Percentiles rank a stretch among this genome's conserved stretches.
These are phyloP conservation scores for Microglena sp. DNA, from an alignment of 139 green algal species.

Conservation along the genomic window DNA sequence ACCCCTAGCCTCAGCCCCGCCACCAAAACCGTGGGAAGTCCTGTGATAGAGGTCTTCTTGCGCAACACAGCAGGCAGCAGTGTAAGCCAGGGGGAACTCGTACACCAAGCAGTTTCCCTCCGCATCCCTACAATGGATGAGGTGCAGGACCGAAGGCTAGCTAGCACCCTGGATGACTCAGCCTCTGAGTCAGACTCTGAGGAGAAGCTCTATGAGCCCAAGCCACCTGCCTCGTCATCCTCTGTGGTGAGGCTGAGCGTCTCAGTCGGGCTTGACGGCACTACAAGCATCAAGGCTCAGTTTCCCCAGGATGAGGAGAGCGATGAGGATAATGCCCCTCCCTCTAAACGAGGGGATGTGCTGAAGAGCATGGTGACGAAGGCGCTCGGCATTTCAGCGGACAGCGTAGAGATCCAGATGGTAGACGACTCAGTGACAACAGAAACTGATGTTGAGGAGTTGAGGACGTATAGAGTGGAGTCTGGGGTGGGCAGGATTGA, in stretches of 20 bases:
- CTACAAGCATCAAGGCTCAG: neutral
- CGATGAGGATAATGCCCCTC: too few relatives aligned
- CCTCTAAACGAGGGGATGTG: neutral
- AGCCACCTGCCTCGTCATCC: neutral
- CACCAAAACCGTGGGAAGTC: slow-evolving; percentile 22
- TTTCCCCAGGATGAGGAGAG: too few relatives aligned
- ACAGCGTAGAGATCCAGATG: too few relatives aligned
- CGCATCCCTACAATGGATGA: slow-evolving; percentile 6
- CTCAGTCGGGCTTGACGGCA: neutral
- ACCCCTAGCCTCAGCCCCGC: neutral
- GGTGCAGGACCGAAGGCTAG: neutral
- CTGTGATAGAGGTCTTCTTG: slow-evolving; percentile 61
- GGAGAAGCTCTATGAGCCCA: neutral
- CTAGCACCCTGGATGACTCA: too few relatives aligned
- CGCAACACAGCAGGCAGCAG: too few relatives aligned
- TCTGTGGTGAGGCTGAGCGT: slow-evolving; percentile 3
- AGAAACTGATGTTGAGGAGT: neutral
- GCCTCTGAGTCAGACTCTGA: neutral
- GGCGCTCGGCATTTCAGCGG: neutral
- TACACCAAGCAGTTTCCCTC: slow-evolving; percentile 35
- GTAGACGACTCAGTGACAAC: neutral
- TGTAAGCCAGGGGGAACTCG: neutral
- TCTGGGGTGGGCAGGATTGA: neutral
- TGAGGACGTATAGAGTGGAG: neutral
- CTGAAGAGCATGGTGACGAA: too few relatives aligned